Percentiles rank a stretch among this genome's conserved stretches.
Evolutionary conservation across 345 rosid genomes (phyloP).

Genomic region (Mangifera indica): DNA sequence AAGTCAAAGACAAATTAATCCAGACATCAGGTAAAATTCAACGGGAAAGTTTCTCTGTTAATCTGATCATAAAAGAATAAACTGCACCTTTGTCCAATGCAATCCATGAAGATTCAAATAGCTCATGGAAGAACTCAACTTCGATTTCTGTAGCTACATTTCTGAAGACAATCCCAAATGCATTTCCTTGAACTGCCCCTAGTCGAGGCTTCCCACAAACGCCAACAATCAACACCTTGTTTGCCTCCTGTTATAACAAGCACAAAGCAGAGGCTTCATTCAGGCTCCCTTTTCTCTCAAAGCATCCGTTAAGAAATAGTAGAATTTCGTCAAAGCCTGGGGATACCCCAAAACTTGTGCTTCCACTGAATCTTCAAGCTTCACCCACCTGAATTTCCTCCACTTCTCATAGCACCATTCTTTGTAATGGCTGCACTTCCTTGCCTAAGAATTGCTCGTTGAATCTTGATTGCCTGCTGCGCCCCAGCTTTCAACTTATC

Average conservation of each 20-base stretch:
- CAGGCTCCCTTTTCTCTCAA: conserved; percentile 90
- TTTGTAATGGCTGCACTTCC: conserved; percentile 90
- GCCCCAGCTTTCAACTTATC: conserved; percentile 77
- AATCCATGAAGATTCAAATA: conserved; percentile 98
- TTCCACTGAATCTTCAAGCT: conserved; percentile 77
- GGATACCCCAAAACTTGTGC: conserved; percentile 81
- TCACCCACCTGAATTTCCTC: conserved; percentile 96
- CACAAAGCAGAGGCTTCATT: conserved; percentile 89
- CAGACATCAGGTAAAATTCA: neutral
- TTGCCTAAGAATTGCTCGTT: conserved; percentile 85
- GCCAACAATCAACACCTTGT: conserved; percentile 79
- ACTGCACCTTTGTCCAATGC: conserved; percentile 68
- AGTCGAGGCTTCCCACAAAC: conserved; percentile 93
- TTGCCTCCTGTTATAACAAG: conserved; percentile 65
- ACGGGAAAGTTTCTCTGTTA: conserved; percentile 77
- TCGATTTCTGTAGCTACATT: conserved; percentile 80
- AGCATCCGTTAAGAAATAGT: conserved; percentile 96
- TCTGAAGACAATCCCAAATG: conserved; percentile 83
- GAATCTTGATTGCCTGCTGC: conserved; percentile 93
- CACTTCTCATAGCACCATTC: conserved; percentile 81
- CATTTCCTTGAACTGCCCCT: conserved; percentile 89
- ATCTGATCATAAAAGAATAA: conserved; percentile 78
- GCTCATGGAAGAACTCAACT: conserved; percentile 85
- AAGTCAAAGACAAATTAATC: conserved; percentile 9
- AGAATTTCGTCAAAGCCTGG: conserved; percentile 90